Evolutionary conservation across 306 rosid genomes (phyloP).

Genomic region (Albizia julibrissin): DNA sequence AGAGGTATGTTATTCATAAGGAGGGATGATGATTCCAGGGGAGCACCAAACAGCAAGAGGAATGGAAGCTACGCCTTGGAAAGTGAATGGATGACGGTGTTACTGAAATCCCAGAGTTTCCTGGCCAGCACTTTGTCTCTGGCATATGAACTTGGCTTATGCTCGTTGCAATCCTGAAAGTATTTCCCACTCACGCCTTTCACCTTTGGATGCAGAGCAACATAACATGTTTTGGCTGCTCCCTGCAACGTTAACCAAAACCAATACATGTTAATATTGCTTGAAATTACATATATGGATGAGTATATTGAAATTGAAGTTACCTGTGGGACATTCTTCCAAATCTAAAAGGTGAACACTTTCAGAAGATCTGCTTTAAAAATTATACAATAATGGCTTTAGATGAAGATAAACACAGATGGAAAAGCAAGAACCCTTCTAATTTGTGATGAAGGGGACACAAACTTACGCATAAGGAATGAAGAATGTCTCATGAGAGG

Average conservation of each 20-base stretch:
- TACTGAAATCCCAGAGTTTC: conserved; percentile 87
- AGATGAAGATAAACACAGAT: not conserved
- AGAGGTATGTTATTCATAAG: not conserved
- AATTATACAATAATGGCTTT: not conserved
- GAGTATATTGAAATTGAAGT: not conserved
- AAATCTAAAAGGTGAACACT: conserved; percentile 61
- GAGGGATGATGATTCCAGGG: not conserved
- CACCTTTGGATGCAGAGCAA: conserved; percentile 73
- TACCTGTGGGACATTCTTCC: conserved; percentile 95
- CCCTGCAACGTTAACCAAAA: conserved; percentile 49
- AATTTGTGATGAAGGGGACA: not conserved
- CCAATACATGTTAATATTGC: not conserved
- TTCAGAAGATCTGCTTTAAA: conserved; percentile 50
- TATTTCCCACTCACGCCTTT: conserved; percentile 78
- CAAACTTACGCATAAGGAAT: conserved; percentile 63
- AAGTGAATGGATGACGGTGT: conserved; percentile 52
- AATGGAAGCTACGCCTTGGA: conserved; percentile 34
- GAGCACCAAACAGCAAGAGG: not conserved
- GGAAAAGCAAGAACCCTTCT: not conserved
- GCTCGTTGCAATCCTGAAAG: conserved; percentile 74
- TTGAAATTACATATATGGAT: not conserved
- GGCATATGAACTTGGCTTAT: conserved; percentile 56
- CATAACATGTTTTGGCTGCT: conserved; percentile 86
- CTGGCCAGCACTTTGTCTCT: conserved; percentile 46
- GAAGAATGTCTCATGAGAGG: conserved; percentile 93